Evolutionary conservation across 257 asterid genomes (phyloP).

Genomic region (Nicotiana noctiflora): DNA sequence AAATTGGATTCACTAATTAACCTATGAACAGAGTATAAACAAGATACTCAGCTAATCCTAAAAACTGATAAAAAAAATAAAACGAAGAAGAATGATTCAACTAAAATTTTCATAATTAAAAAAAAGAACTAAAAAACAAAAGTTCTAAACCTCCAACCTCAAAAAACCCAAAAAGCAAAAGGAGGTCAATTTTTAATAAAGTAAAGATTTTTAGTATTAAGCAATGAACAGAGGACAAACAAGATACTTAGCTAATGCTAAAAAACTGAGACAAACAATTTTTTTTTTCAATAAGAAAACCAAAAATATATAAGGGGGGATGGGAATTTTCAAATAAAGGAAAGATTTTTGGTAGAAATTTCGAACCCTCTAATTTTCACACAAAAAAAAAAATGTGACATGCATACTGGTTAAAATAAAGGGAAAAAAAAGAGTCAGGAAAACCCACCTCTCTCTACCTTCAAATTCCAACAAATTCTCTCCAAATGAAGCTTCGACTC

Average conservation of each 20-base stretch:
- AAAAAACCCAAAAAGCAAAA: background rate
- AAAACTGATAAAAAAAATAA: background rate
- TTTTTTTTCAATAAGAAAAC: too few relatives aligned
- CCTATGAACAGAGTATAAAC: background rate
- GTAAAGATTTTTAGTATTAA: background rate
- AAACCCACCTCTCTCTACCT: conserved; percentile 24
- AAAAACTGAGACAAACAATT: background rate
- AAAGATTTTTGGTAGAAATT: too few relatives aligned
- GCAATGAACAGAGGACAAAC: background rate
- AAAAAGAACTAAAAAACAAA: background rate
- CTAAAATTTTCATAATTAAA: background rate
- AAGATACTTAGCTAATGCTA: background rate
- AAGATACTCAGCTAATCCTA: background rate
- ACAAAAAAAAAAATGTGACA: background rate
- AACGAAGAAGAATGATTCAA: background rate
- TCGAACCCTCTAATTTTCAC: too few relatives aligned
- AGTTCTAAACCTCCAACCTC: background rate
- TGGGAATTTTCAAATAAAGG: too few relatives aligned
- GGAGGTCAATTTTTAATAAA: background rate
- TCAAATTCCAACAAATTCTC: conserved; percentile 27
- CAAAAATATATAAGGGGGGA: background rate
- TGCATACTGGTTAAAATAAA: background rate
- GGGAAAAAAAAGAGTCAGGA: too few relatives aligned
- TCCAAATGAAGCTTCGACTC: conserved; percentile 16
- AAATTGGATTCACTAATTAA: background rate